These are phyloP conservation scores for Pythium utonaiense DNA, from an alignment of 352 stramenopile genomes.

Conservation along the genomic window DNA sequence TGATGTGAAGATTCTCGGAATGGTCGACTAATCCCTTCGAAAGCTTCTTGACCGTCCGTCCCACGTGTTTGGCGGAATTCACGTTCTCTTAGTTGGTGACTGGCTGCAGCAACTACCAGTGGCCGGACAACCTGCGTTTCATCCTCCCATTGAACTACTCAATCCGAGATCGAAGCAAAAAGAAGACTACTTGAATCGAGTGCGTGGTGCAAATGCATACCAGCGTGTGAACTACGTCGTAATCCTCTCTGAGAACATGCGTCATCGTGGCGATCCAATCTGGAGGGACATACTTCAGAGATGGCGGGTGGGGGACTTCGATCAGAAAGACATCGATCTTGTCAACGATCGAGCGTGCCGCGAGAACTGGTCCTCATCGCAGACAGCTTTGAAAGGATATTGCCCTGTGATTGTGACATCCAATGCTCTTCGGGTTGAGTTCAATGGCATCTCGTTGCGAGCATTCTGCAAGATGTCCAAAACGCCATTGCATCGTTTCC, in stretches of 20 bases:
- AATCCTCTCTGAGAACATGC: slow-evolving; percentile 15
- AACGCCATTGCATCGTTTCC: slow-evolving; percentile 1
- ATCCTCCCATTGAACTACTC: background rate
- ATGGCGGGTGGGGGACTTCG: background rate
- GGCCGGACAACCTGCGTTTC: slow-evolving; percentile 14
- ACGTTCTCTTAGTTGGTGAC: slow-evolving; percentile 27
- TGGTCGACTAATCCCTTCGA: slow-evolving; percentile 10
- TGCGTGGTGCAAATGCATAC: background rate
- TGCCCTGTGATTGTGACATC: slow-evolving; percentile 17
- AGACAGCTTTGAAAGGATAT: no score
- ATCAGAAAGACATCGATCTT: background rate
- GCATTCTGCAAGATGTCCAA: background rate
- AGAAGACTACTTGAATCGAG: background rate
- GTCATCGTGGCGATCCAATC: background rate
- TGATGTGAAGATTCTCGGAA: slow-evolving; percentile 10
- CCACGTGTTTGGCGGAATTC: slow-evolving; percentile 17
- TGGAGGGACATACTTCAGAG: slow-evolving; percentile 9
- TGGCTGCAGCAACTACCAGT: slow-evolving; percentile 30
- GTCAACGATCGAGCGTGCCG: background rate
- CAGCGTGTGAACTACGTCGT: background rate
- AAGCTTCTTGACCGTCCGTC: no score
- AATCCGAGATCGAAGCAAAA: background rate
- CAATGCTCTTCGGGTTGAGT: slow-evolving; percentile 8
- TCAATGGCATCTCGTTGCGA: background rate
- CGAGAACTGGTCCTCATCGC: background rate